These are phyloP conservation scores for Cyclospora cayetanensis DNA, from an alignment of 169 alveolate species.

Conservation along the genomic window DNA sequence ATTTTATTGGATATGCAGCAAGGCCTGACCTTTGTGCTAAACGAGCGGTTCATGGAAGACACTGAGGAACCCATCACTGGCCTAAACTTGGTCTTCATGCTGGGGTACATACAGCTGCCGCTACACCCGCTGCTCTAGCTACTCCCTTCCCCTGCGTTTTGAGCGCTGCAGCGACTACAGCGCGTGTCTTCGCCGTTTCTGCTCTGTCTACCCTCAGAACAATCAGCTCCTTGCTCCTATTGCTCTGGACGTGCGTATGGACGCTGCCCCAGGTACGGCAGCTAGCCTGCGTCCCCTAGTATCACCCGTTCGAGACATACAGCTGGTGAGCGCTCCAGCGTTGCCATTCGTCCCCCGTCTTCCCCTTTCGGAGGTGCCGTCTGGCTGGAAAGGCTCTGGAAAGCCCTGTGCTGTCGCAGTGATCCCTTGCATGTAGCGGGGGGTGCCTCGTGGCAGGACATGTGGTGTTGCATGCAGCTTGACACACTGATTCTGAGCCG, in stretches of 20 bases:
- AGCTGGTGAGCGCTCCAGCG: too few species aligned
- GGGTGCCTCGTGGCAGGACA: too few species aligned
- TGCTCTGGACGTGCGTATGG: conserved; percentile 76
- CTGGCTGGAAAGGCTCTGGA: too few species aligned
- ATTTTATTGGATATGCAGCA: neutral
- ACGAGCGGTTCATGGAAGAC: conserved; percentile 73
- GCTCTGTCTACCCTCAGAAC: neutral
- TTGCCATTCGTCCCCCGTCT: too few species aligned
- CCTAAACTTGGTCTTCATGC: conserved; percentile 72
- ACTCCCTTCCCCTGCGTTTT: neutral
- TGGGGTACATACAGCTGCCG: conserved; percentile 67
- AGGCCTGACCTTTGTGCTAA: conserved; percentile 75
- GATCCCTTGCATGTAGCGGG: too few species aligned
- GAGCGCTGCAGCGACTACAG: neutral
- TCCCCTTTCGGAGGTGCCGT: too few species aligned
- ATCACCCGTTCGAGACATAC: too few species aligned
- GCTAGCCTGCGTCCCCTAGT: neutral
- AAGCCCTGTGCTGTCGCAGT: too few species aligned
- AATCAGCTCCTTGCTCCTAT: conserved; percentile 41
- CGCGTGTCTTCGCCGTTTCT: neutral
- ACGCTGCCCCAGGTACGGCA: conserved; percentile 61
- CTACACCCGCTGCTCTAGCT: neutral
- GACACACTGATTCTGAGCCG: conserved; percentile 67
- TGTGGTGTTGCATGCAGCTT: conserved; percentile 21
- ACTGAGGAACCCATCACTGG: conserved; percentile 64